phyloP scores from a whole-genome alignment of 2,329 filamentous ascomycete genomes.

The Sarocladium oryzae region DNA sequence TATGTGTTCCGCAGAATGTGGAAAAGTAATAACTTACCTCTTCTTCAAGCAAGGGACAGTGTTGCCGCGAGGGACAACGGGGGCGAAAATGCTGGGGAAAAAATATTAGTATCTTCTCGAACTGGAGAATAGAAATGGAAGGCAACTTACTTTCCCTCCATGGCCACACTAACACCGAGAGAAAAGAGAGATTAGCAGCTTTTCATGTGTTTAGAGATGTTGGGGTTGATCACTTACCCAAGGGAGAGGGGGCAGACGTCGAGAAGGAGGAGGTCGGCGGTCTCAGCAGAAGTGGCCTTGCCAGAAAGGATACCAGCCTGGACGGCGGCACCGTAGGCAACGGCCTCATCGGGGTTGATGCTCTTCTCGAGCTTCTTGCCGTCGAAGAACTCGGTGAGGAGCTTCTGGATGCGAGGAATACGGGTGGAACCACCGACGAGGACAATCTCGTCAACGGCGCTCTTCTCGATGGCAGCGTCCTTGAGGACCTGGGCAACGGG shows the following conservation, averaged over 20 bases:
- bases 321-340: constrained; percentile 96
- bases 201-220: too few relatives aligned
- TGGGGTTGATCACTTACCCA: constrained; percentile 35
- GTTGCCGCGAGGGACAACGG: constrained; percentile 49
- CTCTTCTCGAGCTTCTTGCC: constrained; percentile 99
- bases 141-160: constrained; percentile 99
- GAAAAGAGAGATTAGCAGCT: too few relatives aligned
- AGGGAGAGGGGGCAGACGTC: constrained; percentile 95
- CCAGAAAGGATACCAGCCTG: constrained; percentile 98
- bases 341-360: constrained; percentile 99
- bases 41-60: constrained; percentile 80
- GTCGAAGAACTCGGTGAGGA: constrained; percentile 97
- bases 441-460: constrained; percentile 93
- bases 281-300: constrained; percentile 94
- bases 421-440: constrained; percentile 98
- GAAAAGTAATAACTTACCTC: constrained; percentile 15
- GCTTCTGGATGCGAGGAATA: constrained; percentile 99
- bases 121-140: constrained; percentile 43
- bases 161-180: too few relatives aligned
- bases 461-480: constrained; percentile 84
- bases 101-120: neutral
- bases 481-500: constrained; percentile 96
- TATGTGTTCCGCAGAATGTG: neutral
- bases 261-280: constrained; percentile 86
- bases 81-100: constrained; percentile 1